These are phyloP conservation scores for Staphylotrichum longicolle DNA, from an alignment of 495 filamentous ascomycete genomes.

Conservation along the genomic window DNA sequence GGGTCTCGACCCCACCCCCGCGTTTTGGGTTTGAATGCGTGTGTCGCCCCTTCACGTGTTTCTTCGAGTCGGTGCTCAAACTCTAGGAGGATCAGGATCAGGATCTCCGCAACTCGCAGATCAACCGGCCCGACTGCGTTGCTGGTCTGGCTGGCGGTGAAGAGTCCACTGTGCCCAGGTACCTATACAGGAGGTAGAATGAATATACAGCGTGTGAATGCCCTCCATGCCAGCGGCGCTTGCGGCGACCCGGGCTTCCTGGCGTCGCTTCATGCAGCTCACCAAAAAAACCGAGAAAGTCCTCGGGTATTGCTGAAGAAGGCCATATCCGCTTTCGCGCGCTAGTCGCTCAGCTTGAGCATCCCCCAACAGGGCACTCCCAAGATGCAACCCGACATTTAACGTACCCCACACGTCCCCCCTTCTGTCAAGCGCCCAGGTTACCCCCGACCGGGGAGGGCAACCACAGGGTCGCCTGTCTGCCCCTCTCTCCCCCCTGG, in stretches of 20 bases:
- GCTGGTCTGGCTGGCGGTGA: too few relatives aligned
- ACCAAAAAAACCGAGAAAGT: slow-evolving; percentile 4
- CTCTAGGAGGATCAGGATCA: too few relatives aligned
- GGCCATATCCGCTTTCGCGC: slow-evolving; percentile 14
- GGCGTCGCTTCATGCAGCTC: slow-evolving; percentile 11
- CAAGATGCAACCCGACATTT: slow-evolving; percentile 14
- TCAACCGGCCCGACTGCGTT: too few relatives aligned
- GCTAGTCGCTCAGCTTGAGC: slow-evolving; percentile 8
- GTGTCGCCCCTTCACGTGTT: slow-evolving; percentile 28
- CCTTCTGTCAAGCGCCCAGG: slow-evolving; percentile 18
- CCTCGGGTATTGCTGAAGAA: not conserved
- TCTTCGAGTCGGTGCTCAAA: too few relatives aligned
- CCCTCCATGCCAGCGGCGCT: not conserved
- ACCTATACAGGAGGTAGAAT: too few relatives aligned
- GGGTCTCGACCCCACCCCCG: not conserved
- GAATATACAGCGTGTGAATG: too few relatives aligned
- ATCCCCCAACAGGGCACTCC: slow-evolving; percentile 5
- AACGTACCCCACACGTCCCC: slow-evolving; percentile 22
- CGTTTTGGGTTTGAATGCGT: slow-evolving; percentile 12
- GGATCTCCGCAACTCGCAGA: too few relatives aligned
- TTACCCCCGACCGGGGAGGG: slow-evolving; percentile 24
- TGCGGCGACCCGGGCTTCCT: not conserved
- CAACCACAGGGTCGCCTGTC: slow-evolving; percentile 1
- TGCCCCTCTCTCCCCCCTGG: too few relatives aligned
- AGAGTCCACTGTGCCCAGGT: too few relatives aligned